Percentiles rank a stretch among this genome's conserved stretches.
phyloP scores from a whole-genome alignment of 2,329 filamentous ascomycete genomes.

The Tolypocladium pustulatum region DNA sequence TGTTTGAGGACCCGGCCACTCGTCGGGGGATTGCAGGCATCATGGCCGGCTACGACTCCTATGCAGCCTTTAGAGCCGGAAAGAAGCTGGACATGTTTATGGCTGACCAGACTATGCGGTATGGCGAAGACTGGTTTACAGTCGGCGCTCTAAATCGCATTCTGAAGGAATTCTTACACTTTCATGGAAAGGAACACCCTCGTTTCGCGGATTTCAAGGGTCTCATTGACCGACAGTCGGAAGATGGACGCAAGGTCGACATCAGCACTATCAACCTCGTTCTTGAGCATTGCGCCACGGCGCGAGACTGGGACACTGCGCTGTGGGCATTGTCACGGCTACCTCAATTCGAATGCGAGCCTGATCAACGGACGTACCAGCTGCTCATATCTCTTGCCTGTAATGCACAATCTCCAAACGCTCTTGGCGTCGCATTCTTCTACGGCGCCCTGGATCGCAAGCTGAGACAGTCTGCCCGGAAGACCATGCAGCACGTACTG shows the following conservation, averaged over 20 bases:
- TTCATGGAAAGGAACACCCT: constrained; percentile 17
- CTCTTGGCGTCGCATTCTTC: constrained; percentile 20
- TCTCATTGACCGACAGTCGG: constrained; percentile 13
- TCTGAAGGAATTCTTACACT: constrained; percentile 30
- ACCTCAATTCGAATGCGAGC: constrained; percentile 10
- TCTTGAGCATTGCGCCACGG: constrained; percentile 17
- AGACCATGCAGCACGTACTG: constrained; percentile 14
- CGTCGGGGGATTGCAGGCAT: constrained; percentile 27
- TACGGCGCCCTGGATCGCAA: constrained; percentile 20
- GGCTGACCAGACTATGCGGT: constrained; percentile 27
- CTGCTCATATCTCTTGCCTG: constrained; percentile 27
- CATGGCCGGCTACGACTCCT: constrained; percentile 32
- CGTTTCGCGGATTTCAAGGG: constrained; percentile 15
- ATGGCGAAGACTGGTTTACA: constrained; percentile 35
- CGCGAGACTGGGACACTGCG: constrained; percentile 19
- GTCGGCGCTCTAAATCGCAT: constrained; percentile 24
- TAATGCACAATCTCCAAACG: constrained; percentile 16
- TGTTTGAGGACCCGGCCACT: constrained; percentile 26
- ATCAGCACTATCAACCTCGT: constrained; percentile 26
- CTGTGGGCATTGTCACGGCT: constrained; percentile 18
- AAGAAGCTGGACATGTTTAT: constrained; percentile 26
- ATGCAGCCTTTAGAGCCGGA: constrained; percentile 26
- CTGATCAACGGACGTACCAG: constrained; percentile 22
- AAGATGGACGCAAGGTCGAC: constrained; percentile 15
- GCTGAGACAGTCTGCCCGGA: constrained; percentile 14